These are phyloP conservation scores for Smittium culicis DNA, from an alignment of 371 early-diverging fungal species.

Conservation along the genomic window DNA sequence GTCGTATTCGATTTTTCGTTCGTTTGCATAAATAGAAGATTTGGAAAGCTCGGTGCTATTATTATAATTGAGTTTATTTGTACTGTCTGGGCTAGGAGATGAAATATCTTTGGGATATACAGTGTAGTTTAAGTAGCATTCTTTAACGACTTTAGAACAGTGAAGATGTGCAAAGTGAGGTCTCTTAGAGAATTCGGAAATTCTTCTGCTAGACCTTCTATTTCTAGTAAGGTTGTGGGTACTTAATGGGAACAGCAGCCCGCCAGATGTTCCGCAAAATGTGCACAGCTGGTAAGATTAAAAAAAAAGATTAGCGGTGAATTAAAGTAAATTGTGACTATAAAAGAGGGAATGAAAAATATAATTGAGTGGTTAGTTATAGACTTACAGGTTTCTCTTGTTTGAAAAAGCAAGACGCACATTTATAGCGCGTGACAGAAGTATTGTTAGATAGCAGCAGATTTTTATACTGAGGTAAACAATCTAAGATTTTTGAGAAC, in stretches of 20 bases:
- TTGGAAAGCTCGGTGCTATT: not conserved
- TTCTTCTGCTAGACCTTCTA: not conserved
- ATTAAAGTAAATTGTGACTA: not conserved
- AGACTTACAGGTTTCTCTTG: not conserved
- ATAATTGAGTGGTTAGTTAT: no score
- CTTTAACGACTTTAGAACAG: not conserved
- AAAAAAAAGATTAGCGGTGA: not conserved
- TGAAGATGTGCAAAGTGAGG: not conserved
- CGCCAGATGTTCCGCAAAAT: not conserved
- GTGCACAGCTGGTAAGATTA: not conserved
- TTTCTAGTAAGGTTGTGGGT: not conserved
- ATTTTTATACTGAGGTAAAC: no score
- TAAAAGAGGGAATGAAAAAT: not conserved
- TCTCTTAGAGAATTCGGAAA: not conserved
- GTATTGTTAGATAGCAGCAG: no score
- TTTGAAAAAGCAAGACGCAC: not conserved
- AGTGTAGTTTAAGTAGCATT: not conserved
- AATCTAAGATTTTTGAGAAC: no score
- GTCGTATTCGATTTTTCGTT: not conserved
- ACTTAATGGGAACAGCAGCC: not conserved
- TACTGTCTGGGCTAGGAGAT: not conserved
- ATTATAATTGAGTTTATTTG: not conserved
- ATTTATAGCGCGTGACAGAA: no score
- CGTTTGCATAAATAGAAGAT: not conserved
- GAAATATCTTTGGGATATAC: no score